A percentile compares a stretch with the other conserved stretches of the same genome.
Evolutionary conservation across 805 yeast genomes (phyloP).

Genomic region (Alloascoidea africana): DNA sequence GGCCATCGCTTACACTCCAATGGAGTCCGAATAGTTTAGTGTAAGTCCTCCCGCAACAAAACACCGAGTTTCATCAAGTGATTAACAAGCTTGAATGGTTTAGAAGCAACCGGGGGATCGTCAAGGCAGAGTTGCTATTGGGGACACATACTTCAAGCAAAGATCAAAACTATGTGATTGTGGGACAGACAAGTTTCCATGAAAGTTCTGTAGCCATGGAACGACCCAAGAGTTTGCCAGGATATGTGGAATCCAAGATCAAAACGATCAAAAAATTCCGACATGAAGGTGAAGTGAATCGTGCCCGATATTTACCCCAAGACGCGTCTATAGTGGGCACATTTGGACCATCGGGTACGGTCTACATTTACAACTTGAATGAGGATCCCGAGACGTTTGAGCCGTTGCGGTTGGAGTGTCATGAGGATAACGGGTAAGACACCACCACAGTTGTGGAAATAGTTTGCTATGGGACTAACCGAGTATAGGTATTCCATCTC

Average conservation of each 20-base stretch:
- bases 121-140: conserved; percentile 36
- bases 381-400: conserved; percentile 12
- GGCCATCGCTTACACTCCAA: conserved; percentile 74
- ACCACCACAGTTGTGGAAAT: no score
- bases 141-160: conserved; percentile 68
- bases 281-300: conserved; percentile 51
- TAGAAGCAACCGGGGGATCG: conserved; percentile 7
- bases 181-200: conserved; percentile 50
- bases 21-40: conserved; percentile 40
- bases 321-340: conserved; percentile 40
- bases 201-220: conserved; percentile 15
- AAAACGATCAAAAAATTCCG: conserved; percentile 44
- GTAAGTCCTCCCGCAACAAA: no score
- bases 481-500: conserved; percentile 33
- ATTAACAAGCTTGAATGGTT: conserved; percentile 8
- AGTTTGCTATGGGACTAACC: no score
- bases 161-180: conserved; percentile 48
- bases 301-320: conserved; percentile 61
- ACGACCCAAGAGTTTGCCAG: conserved; percentile 4
- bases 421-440: conserved; percentile 45
- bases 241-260: conserved; percentile 34
- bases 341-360: conserved; percentile 51
- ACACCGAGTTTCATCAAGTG: background rate
- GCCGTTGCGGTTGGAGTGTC: conserved; percentile 28
- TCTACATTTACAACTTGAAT: conserved; percentile 34